These are phyloP conservation scores for Ajuga chamaepitys DNA, from an alignment of 257 asterid genomes.

Conservation along the genomic window DNA sequence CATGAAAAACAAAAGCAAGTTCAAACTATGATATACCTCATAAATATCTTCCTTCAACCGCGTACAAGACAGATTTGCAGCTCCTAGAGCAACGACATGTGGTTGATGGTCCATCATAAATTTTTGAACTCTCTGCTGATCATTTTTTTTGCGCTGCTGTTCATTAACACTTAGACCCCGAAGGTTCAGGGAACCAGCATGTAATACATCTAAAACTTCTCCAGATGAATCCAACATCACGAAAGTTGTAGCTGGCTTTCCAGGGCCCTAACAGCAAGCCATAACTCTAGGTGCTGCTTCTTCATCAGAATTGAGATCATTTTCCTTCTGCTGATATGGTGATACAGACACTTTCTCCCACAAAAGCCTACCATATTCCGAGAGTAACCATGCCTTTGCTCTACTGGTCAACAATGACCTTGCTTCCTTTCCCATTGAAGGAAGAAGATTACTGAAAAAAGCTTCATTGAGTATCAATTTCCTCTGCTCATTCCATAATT, in stretches of 20 bases:
- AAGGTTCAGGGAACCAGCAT: conserved; percentile 76
- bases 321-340: conserved; percentile 82
- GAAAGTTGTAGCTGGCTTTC: conserved; percentile 94
- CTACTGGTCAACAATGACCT: conserved; percentile 62
- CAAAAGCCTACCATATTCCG: conserved; percentile 73
- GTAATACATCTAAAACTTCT: conserved; percentile 81
- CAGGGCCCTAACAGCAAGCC: conserved; percentile 99
- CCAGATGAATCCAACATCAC: conserved; percentile 98
- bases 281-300: conserved; percentile 89
- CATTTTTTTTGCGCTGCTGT: conserved; percentile 87
- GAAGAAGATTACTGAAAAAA: conserved; percentile 57
- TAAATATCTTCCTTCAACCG: conserved; percentile 89
- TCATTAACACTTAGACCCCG: conserved; percentile 86
- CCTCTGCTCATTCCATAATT: conserved; percentile 96
- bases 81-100: conserved; percentile 86
- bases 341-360: conserved; percentile 91
- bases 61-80: conserved; percentile 85
- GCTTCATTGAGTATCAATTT: conserved; percentile 81
- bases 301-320: conserved; percentile 63
- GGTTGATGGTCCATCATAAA: conserved; percentile 99
- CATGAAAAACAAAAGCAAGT: neutral
- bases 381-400: conserved; percentile 72
- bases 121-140: conserved; percentile 87
- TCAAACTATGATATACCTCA: conserved; percentile 57
- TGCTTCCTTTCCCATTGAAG: conserved; percentile 95